Evolutionary conservation across 345 rosid genomes (phyloP).

Genomic region (Hevea brasiliensis): DNA sequence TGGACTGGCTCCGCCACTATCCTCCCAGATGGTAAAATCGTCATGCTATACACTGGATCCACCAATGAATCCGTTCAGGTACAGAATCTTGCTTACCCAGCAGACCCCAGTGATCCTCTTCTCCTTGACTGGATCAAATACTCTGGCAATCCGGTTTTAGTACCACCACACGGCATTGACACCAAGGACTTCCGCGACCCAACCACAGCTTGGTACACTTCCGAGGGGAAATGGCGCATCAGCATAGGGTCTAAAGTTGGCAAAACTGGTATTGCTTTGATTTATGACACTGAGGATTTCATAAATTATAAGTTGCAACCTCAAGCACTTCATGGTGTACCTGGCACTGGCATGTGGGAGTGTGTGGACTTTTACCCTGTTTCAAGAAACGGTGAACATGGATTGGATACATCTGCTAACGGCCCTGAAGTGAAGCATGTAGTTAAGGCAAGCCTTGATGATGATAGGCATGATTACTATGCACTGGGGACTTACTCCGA

Average conservation of each 20-base stretch:
- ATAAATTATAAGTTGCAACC: conserved; percentile 39
- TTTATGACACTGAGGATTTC: conserved; percentile 81
- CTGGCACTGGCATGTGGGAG: conserved; percentile 92
- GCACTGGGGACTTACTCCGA: conserved; percentile 61
- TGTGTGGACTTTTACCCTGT: conserved; percentile 72
- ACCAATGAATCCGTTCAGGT: conserved; percentile 68
- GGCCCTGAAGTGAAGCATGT: conserved; percentile 59
- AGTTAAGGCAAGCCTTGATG: conserved; percentile 59
- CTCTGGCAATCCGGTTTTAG: conserved; percentile 69
- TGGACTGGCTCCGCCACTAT: conserved; percentile 95
- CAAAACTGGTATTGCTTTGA: conserved; percentile 61
- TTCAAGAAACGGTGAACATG: conserved; percentile 30
- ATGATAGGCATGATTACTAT: conserved; percentile 64
- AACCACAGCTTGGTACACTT: conserved; percentile 86
- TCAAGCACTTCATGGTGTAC: conserved; percentile 56
- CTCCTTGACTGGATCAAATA: conserved; percentile 68
- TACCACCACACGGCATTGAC: conserved; percentile 63
- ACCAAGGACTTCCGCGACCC: conserved; percentile 87
- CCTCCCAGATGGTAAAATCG: conserved; percentile 70
- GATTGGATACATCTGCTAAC: conserved; percentile 55
- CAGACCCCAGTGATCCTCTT: conserved; percentile 71
- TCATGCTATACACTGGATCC: conserved; percentile 88
- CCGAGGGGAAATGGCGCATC: conserved; percentile 80
- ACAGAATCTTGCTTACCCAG: conserved; percentile 90
- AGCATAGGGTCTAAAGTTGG: conserved; percentile 69